Conservation (phyloP, 441 rosid genomes). For the Sinapis alba region DNA sequence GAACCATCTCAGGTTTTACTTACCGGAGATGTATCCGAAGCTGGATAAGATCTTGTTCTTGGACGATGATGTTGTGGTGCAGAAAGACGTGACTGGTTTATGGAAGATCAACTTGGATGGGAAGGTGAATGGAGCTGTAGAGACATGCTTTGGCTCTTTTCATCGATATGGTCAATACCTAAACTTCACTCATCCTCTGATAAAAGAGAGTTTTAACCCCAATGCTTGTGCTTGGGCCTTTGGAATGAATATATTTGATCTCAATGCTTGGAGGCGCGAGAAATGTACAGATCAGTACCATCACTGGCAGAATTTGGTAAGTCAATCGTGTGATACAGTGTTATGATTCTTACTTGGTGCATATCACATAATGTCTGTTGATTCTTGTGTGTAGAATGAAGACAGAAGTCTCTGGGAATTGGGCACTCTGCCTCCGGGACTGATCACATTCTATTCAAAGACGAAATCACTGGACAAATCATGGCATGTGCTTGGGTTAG, state of each 20-base stretch:
- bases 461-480: slow-evolving; percentile 86
- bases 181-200: slow-evolving; percentile 68
- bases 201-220: slow-evolving; percentile 68
- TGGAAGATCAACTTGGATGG: slow-evolving; percentile 86
- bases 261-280: slow-evolving; percentile 86
- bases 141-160: slow-evolving; percentile 88
- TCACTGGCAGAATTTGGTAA: slow-evolving; percentile 87
- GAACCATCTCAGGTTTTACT: slow-evolving; percentile 80
- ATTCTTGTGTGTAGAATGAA: slow-evolving; percentile 56
- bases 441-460: slow-evolving; percentile 79
- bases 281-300: slow-evolving; percentile 76
- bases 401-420: slow-evolving; percentile 70
- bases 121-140: slow-evolving; percentile 89
- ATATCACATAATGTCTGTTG: background rate
- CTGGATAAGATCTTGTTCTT: slow-evolving; percentile 66
- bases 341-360: background rate
- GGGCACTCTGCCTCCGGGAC: slow-evolving; percentile 80
- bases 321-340: slow-evolving; percentile 18
- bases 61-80: slow-evolving; percentile 75
- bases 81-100: slow-evolving; percentile 76
- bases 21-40: slow-evolving; percentile 83
- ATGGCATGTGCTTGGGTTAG: slow-evolving; percentile 93
- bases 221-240: slow-evolving; percentile 88
- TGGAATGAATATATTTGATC: slow-evolving; percentile 87
- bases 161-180: slow-evolving; percentile 76